Evolutionary conservation across 148 eudicot genomes (phyloP), one percentile per base, ranked within the genome.

Genomic region (Amaranthus palmeri): DNA sequence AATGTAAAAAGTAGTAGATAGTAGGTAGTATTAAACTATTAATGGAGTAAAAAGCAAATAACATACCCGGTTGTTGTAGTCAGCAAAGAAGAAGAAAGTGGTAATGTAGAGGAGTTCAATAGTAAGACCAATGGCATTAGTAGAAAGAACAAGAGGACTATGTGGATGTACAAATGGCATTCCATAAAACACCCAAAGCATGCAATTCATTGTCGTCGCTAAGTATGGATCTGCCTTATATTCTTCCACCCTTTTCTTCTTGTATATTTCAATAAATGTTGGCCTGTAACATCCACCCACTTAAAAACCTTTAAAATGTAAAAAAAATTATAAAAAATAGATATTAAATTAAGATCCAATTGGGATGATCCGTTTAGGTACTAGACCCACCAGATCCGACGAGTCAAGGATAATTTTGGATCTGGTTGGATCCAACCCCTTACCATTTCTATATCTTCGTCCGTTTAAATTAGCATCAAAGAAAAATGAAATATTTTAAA

Each of bases 161-260:
- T 82, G 78, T 3, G 85, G 85, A 65, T 82, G 85, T 54, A 82
- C 85, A 63, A 75, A 56, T 42, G 85, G 85, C 1, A 82, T 71
- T 45, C 85, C 85, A 50, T 82, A 82, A 36, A 82, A 76, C 13
- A 82, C 69, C 81, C 85, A 78, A 17, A 82, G 52, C 66, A 73
- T 69, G 66, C 85, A 82, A 67, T 78, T 82, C 82, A 82, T 78
- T 46, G 71, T 72, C 7, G 82, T 82, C 7, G 85, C 85, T 54
- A 82, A 68, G 66, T 82, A 82, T n/a, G 85, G 85, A 42, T 82
- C 85, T 7, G 82, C 36, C 42, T 63, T 82, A 45, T 17, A 82
- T 50, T 82, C 68, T 62, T 82, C 80, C 85, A 82, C 85, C 45
- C 80, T 64, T 69, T 78, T 78, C 12, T 68, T 74, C 74, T 68